phyloP scores from a whole-genome alignment of 2,329 filamentous ascomycete species.

The Trematosphaeria pertusa region DNA sequence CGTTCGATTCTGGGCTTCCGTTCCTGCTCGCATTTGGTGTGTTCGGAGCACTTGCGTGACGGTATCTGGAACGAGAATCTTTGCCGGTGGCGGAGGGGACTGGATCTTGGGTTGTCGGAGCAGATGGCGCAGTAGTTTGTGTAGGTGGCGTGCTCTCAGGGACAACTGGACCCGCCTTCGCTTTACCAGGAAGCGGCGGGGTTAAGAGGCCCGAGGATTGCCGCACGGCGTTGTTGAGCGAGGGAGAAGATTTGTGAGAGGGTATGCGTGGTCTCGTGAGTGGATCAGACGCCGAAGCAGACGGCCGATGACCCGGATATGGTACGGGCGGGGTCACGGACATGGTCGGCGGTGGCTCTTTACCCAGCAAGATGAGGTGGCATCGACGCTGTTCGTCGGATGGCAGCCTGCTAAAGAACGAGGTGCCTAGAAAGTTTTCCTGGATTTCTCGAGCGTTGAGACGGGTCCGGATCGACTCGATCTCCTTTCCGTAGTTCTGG shows the following conservation, averaged over 20 bases:
- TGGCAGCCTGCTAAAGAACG: slow-evolving; percentile 30
- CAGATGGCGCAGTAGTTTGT: not conserved
- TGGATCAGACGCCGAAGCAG: slow-evolving; percentile 11
- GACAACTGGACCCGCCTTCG: slow-evolving; percentile 2
- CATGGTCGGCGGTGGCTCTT: slow-evolving; percentile 32
- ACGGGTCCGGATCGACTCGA: slow-evolving; percentile 29
- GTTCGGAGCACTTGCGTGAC: slow-evolving; percentile 15
- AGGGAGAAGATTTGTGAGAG: slow-evolving; percentile 22
- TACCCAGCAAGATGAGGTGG: slow-evolving; percentile 32
- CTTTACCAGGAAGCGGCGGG: slow-evolving; percentile 19
- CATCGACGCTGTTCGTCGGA: slow-evolving; percentile 33
- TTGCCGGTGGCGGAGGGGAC: slow-evolving; percentile 1
- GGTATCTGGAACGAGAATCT: slow-evolving; percentile 23
- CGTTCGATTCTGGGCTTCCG: slow-evolving; percentile 5
- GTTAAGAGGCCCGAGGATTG: slow-evolving; percentile 12
- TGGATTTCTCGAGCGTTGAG: slow-evolving; percentile 31
- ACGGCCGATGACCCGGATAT: slow-evolving; percentile 4
- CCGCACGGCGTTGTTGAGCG: slow-evolving; percentile 15
- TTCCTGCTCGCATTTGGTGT: slow-evolving; percentile 11
- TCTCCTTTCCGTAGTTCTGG: slow-evolving; percentile 30
- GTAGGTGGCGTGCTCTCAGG: not conserved
- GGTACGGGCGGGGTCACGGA: slow-evolving; percentile 26
- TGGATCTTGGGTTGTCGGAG: not conserved
- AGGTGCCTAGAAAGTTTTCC: slow-evolving; percentile 36
- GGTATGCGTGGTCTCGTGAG: slow-evolving; percentile 9